Evolutionary conservation across 768 basidiomycete genomes (phyloP), one percentile per base, ranked within the genome.

Genomic region (Russula brevipes): DNA sequence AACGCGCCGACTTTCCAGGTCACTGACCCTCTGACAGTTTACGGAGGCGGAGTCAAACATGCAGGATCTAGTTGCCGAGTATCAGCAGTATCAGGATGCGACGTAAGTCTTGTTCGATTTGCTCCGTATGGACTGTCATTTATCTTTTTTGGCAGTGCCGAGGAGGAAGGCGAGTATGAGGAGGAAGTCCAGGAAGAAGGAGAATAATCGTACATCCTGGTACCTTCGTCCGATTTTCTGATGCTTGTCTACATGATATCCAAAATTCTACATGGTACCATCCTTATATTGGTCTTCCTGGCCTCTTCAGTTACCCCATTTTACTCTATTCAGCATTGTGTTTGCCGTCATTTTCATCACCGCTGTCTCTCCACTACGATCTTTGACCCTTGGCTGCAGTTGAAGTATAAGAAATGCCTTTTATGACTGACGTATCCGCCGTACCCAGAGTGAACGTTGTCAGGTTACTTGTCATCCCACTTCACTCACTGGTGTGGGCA

Each of bases 1-100:
- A 0, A n/a, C 3, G 8, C 41, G 36, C 12, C 52, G 17, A 16
- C 49, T 31, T 47, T 50, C 12, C 9, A 5, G 12, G 2, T 24
- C 3, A 3, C 38, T 57, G 38, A 57, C 54, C 17, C 12, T 42
- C 14, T 66, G 68, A 12, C 69, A 86, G 84, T 94, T 98, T 84
- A 95, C 96, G 66, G 96, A 98, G 77, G 96, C 95, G 60, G 95
- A 98, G 79, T 94, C 91, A 67, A 98, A 98, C 85, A 94, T 98
- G 94, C 94, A 97, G 75, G 96, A 98, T 80, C 81, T 98, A 67
- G 91, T 98, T 65, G 93, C 94, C 56, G 96, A 98, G 78, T 98
- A 97, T 79, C 93, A 96, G 74, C 92, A 94, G 77, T 94, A 94
- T 79, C 91, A 94, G 79, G 91, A 94, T 72, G 91, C 91, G 47